Conservation (phyloP, 805 yeast genomes). For the Saccharomycopsis malanga region DNA sequence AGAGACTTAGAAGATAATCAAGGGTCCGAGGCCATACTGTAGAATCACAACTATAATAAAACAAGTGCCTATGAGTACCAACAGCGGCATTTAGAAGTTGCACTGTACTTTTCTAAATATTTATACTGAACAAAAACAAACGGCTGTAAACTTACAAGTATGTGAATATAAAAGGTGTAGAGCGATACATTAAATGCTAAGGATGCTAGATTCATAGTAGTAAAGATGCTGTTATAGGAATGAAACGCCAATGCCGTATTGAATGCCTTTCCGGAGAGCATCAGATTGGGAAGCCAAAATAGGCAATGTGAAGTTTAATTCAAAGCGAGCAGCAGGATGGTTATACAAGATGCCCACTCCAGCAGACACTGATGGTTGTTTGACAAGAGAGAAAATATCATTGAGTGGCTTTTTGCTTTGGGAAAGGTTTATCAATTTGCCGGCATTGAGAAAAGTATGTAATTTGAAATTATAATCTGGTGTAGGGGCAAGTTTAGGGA, state of each 20-base stretch:
- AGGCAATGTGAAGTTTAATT: slow-evolving; percentile 58
- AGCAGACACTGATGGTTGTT: slow-evolving; percentile 43
- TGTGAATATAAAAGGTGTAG: too few relatives aligned
- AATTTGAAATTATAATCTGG: slow-evolving; percentile 47
- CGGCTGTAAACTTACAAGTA: too few relatives aligned
- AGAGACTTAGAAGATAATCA: too few relatives aligned
- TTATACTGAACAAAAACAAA: too few relatives aligned
- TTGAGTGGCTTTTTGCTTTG: slow-evolving; percentile 9
- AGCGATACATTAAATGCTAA: too few relatives aligned
- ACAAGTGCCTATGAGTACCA: too few relatives aligned
- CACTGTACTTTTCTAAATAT: too few relatives aligned
- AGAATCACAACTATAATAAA: too few relatives aligned
- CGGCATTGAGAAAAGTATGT: slow-evolving; percentile 61
- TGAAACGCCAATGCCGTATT: slow-evolving; percentile 56
- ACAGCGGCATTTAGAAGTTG: too few relatives aligned
- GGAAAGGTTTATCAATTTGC: slow-evolving; percentile 44
- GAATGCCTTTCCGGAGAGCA: slow-evolving; percentile 54
- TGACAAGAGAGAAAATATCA: slow-evolving; percentile 27
- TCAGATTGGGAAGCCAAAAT: slow-evolving; percentile 45
- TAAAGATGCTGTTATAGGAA: slow-evolving; percentile 39
- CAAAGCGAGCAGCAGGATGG: slow-evolving; percentile 62
- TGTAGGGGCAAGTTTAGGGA: slow-evolving; percentile 42
- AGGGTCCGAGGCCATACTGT: too few relatives aligned
- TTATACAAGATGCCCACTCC: slow-evolving; percentile 56
- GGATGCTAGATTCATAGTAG: too few relatives aligned